Evolutionary conservation across 345 rosid species (phyloP), one percentile per base, ranked within the genome.

Genomic region (Eucalyptus pumila): DNA sequence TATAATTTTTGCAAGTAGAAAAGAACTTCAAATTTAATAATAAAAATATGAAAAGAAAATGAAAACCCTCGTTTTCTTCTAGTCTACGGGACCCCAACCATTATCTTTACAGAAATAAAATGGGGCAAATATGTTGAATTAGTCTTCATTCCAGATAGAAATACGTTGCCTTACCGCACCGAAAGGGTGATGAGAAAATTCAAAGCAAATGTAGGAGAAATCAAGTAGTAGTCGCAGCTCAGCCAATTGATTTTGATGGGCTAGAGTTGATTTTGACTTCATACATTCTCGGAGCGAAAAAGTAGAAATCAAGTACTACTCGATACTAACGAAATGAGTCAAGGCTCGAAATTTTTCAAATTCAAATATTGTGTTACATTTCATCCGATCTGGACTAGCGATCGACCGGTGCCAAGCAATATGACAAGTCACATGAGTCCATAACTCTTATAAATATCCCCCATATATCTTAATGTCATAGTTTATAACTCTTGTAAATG

Each of bases 341-440:
- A 27, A 60, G 32, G 69, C 16, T 60, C 69, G 2, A 60, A 60
- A 12, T 60, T 60, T 13, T 60, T 26, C 67, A 0, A 60, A 60
- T 27, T 60, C 32, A 60, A 60, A 60, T 27, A 26, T 4, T 32
- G 17, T 1, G 9, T 65, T 2, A 30, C 19, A 15, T 65, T 30
- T n/a, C 5, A 13, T 7, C 37, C 9, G 0, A 5, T 30, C 15
- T 65, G 2, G 16, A 30, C 14, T 65, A 30, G 72, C 72, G 3
- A 65, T 65, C 9, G 1, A 30, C 19, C 9, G 3, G 76, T 1
- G 2, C 37, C 19, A 30, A n/a, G 10, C 15, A n/a, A n/a, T 65
- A 56, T 7, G 34, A 65, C 21, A 9, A n/a, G 37, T 65, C 37
- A 4, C 2, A 3, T 32, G 17, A 16, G 37, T 65, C 19, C 32